Percentiles rank a stretch among this genome's conserved stretches.
phyloP scores from a whole-genome alignment of 2,329 filamentous ascomycete species.

The Colletotrichum sp. region DNA sequence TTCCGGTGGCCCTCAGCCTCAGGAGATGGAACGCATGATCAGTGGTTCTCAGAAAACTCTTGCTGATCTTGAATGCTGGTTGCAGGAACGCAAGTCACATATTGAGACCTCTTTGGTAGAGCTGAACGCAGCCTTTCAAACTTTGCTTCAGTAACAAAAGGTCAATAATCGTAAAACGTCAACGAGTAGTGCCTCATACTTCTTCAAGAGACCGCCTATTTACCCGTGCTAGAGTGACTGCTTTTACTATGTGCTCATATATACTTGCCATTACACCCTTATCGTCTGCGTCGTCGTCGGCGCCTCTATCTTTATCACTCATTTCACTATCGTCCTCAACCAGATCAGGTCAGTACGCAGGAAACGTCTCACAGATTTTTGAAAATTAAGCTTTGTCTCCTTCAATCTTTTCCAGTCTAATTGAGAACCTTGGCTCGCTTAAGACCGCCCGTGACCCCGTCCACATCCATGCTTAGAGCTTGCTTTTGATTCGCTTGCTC shows the following conservation, averaged over 20 bases:
- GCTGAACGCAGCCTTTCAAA: neutral
- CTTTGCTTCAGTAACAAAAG: neutral
- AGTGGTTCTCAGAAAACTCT: neutral
- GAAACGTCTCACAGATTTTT: rapidly evolving
- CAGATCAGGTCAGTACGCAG: neutral
- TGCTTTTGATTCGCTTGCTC: neutral
- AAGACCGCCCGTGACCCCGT: neutral
- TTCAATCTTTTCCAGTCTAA: neutral
- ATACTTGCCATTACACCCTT: neutral
- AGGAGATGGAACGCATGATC: slow-evolving; percentile 13
- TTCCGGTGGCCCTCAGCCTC: slow-evolving; percentile 3
- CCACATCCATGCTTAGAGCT: neutral
- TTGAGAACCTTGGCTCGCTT: neutral
- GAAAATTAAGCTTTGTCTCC: neutral
- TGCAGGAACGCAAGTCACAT: neutral
- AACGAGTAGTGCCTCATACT: neutral
- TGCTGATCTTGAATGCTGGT: neutral
- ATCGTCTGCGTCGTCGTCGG: neutral
- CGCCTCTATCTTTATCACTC: neutral
- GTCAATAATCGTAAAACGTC: neutral
- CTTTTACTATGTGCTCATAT: neutral
- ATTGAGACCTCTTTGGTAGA: neutral
- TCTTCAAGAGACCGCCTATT: neutral
- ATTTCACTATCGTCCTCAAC: neutral
- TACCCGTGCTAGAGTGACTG: neutral